Evolutionary conservation across 2,329 filamentous ascomycete genomes (phyloP).

Genomic region (Venturiaceae sp.): DNA sequence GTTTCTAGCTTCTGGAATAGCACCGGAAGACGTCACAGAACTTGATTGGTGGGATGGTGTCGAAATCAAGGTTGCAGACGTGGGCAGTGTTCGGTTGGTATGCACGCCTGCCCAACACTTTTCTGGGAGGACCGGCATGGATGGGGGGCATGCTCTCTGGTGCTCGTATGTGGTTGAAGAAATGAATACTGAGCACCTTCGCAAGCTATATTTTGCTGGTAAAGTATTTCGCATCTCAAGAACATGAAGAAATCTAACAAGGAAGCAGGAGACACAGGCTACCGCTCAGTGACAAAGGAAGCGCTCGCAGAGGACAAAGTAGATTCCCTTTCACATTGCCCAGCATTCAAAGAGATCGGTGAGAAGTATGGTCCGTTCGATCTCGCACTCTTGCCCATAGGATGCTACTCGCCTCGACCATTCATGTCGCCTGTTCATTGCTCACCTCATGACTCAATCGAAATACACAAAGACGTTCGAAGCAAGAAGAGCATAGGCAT

Average conservation of each 20-base stretch:
- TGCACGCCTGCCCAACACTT: slow-evolving; percentile 40
- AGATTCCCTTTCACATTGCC: slow-evolving; percentile 31
- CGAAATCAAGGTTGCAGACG: slow-evolving; percentile 20
- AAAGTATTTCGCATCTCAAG: background rate
- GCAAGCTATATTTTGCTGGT: slow-evolving; percentile 31
- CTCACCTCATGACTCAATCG: slow-evolving; percentile 36
- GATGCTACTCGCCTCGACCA: slow-evolving; percentile 34
- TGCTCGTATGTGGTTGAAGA: slow-evolving; percentile 36
- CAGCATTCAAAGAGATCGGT: slow-evolving; percentile 38
- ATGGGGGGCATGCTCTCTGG: slow-evolving; percentile 30
- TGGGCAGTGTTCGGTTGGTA: slow-evolving; percentile 30
- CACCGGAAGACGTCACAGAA: slow-evolving; percentile 31
- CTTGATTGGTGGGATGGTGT: slow-evolving; percentile 42
- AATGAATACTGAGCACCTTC: background rate
- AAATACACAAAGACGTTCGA: slow-evolving; percentile 36
- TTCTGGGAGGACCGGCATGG: slow-evolving; percentile 31
- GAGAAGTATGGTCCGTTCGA: slow-evolving; percentile 37
- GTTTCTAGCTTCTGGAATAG: slow-evolving; percentile 24
- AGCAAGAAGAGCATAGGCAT: slow-evolving; percentile 40
- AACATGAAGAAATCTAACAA: background rate
- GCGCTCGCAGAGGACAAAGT: slow-evolving; percentile 16
- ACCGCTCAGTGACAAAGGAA: slow-evolving; percentile 26
- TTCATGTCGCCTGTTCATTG: slow-evolving; percentile 37
- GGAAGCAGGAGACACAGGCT: slow-evolving; percentile 35
- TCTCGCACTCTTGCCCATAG: slow-evolving; percentile 39